Conservation (phyloP, 164 flowering plant genomes). For the Kingdonia uniflora region DNA sequence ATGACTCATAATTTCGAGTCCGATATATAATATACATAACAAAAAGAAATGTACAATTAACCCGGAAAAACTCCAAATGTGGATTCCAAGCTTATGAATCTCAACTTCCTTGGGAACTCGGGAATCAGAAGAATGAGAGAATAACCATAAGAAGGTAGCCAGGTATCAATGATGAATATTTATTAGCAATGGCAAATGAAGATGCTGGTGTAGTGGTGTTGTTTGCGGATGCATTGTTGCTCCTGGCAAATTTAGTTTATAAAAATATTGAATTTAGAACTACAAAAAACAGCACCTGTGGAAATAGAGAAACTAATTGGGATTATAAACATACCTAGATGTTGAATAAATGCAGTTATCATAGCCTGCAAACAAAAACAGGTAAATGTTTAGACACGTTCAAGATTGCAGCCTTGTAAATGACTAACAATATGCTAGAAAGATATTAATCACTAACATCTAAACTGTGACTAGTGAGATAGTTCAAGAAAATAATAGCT, state of each 20-base stretch:
- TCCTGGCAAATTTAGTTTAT: constrained; percentile 19
- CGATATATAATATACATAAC: too few species aligned
- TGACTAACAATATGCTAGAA: too few species aligned
- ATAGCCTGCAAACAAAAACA: constrained; percentile 58
- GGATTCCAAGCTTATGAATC: too few species aligned
- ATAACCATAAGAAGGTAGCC: constrained; percentile 15
- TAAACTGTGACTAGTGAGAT: too few species aligned
- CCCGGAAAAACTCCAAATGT: too few species aligned
- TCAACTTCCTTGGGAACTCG: background rate
- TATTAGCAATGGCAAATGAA: constrained; percentile 17
- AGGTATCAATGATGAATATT: constrained; percentile 12
- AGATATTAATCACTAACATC: too few species aligned
- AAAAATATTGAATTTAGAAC: too few species aligned
- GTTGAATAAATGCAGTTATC: constrained; percentile 75
- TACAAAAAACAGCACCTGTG: too few species aligned
- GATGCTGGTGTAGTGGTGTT: constrained; percentile 29
- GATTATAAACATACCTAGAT: constrained; percentile 45
- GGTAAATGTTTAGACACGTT: background rate
- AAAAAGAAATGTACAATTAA: too few species aligned
- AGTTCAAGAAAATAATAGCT: background rate
- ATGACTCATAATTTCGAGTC: too few species aligned
- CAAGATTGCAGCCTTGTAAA: too few species aligned
- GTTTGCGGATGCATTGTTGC: constrained; percentile 31
- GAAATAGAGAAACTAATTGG: too few species aligned
- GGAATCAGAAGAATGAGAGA: constrained; percentile 6